Conservation (phyloP, 129 eudicot species). For the Pittosporum tobira region DNA sequence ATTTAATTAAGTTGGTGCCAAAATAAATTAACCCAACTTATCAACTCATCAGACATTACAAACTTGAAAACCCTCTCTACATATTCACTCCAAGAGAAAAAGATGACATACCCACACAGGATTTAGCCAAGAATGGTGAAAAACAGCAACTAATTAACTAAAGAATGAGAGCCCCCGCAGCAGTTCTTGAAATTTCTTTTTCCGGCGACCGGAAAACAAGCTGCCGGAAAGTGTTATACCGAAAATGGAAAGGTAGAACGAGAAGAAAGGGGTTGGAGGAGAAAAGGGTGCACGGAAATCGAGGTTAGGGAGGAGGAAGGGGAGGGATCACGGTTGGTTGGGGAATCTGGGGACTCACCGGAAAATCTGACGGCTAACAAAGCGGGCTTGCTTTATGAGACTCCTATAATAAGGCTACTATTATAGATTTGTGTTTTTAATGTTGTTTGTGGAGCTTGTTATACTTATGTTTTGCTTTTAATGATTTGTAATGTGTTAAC, state of each 20-base stretch:
- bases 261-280: not conserved
- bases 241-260: not conserved
- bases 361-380: conserved; percentile 30
- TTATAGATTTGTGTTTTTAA: not conserved
- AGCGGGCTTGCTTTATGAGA: conserved; percentile 32
- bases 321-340: conserved; percentile 16
- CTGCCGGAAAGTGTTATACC: not conserved
- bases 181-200: not conserved
- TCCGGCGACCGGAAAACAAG: not conserved
- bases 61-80: not conserved
- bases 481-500: not conserved
- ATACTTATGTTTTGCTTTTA: not conserved
- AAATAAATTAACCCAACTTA: not conserved
- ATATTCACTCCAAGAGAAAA: not conserved
- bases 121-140: not conserved
- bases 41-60: not conserved
- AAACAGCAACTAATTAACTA: not conserved
- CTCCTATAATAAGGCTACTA: not conserved
- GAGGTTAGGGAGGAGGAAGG: conserved; percentile 21
- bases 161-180: not conserved
- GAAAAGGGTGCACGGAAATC: not conserved
- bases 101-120: not conserved
- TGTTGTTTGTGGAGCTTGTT: not conserved
- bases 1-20: not conserved
- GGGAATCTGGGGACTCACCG: conserved; percentile 36